These are phyloP conservation scores for Yarrowia alimentaria DNA, from an alignment of 805 yeast species.

Conservation along the genomic window DNA sequence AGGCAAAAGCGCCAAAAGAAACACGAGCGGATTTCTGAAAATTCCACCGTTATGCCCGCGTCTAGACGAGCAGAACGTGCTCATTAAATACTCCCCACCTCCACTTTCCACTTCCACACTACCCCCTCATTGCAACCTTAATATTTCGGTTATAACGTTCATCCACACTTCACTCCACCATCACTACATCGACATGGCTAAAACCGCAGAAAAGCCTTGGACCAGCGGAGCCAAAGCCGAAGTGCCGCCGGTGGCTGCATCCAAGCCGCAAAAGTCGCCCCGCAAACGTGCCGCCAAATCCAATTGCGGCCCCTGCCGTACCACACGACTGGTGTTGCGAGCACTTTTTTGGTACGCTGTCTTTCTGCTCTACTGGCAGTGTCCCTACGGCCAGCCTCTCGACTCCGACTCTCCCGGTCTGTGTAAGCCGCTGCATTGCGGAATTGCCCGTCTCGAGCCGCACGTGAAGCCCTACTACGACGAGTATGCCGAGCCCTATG, in stretches of 20 bases:
- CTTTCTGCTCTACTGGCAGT: conserved; percentile 33
- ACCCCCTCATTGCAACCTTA: no score
- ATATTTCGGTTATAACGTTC: no score
- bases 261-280: neutral
- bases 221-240: neutral
- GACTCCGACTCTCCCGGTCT: conserved; percentile 29
- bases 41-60: no score
- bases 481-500: conserved; percentile 21
- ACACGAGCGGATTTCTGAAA: no score
- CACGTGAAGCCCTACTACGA: conserved; percentile 30
- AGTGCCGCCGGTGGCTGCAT: neutral
- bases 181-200: conserved; percentile 4
- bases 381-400: conserved; percentile 32
- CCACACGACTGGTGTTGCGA: conserved; percentile 26
- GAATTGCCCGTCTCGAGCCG: conserved; percentile 30
- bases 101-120: no score
- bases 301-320: conserved; percentile 7
- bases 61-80: no score
- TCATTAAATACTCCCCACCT: no score
- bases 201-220: conserved; percentile 14
- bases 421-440: conserved; percentile 33
- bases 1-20: no score
- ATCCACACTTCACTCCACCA: conserved; percentile 7
- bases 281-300: neutral
- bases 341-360: conserved; percentile 35